Base-by-base conservation (phyloP, 768 basidiomycete species). In the Boletus coccyginus region DNA sequence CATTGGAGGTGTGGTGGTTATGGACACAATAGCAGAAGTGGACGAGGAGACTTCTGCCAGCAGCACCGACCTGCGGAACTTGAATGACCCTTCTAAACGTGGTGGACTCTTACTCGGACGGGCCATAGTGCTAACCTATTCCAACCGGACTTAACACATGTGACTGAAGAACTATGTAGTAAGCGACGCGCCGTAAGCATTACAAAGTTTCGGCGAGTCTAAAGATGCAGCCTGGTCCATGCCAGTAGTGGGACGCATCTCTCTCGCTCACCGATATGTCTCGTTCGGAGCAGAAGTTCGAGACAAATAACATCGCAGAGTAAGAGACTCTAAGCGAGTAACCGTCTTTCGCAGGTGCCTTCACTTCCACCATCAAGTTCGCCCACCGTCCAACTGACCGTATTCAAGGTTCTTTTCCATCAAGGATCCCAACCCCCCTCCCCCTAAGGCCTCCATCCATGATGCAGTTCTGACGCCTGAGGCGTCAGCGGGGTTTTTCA, bases 401-500 rank as follows among this genome's bases (percentile, higher is more conserved):
- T 7, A 11, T 36, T 27, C 40, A 39, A 62, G 61, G 35, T 16
- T 67, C 19, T 56, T 62, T 40, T 54, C 41, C 46, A 16, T 57
- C 45, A 64, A 57, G 43, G 41, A 58, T 42, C 46, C 51, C 3
- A 47, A 73, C 13, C 66, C 72, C 7, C 74, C 78, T 3, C 75
- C 76, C 3, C 74, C 87, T 1, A 78, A 75, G 54, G 62, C 63
- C 8, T 85, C 85, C 3, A 68, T 90, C 2, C 80, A 87, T 46
- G 84, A 87, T 53, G 81, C 87, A 3, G 67, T 71, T 2, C 60
- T 82, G 11, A 83, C 85, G 3, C 92, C 91, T 0, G 90, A 94
- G 62, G 78, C 74, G 3, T 78, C 77, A 2, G 90, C 91, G 0
- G 76, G 78, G 39, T 79, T 82, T 68, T 78, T 84, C 58, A 80